Evolutionary conservation across 2,329 filamentous ascomycete species (phyloP).

Genomic region (Microascus cirrosus): DNA sequence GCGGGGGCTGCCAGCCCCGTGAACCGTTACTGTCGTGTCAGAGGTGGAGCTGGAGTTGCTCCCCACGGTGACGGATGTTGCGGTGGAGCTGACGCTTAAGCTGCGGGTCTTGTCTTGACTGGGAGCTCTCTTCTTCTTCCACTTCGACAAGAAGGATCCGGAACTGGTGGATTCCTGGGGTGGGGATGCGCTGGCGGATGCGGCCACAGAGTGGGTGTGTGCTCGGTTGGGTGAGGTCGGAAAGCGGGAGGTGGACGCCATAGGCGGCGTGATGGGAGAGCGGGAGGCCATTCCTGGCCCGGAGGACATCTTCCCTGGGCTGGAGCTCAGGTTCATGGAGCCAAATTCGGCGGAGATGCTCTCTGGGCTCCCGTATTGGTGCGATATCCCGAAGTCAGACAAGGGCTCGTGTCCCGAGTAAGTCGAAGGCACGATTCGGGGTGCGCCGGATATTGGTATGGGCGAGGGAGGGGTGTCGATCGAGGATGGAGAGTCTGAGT

Average conservation of each 20-base stretch:
- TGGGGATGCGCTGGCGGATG: not conserved
- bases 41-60: slow-evolving; percentile 3
- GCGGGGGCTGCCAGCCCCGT: slow-evolving; percentile 11
- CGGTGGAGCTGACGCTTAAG: slow-evolving; percentile 2
- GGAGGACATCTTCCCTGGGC: not conserved
- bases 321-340: not conserved
- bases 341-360: not conserved
- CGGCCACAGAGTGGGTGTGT: not conserved
- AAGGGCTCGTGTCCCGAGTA: not conserved
- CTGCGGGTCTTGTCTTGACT: not conserved
- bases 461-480: not conserved
- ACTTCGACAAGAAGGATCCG: not conserved
- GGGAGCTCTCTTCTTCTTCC: not conserved
- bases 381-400: not conserved
- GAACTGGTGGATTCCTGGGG: not conserved
- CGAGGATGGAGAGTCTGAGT: slow-evolving; percentile 9
- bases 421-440: not conserved
- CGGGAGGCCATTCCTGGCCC: not conserved
- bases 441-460: not conserved
- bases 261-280: not conserved
- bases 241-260: not conserved
- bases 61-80: slow-evolving; percentile 8
- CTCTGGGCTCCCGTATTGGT: not conserved
- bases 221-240: not conserved
- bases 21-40: not conserved